Conservation (phyloP, 208 protist species). For the Trypanosoma avium region DNA sequence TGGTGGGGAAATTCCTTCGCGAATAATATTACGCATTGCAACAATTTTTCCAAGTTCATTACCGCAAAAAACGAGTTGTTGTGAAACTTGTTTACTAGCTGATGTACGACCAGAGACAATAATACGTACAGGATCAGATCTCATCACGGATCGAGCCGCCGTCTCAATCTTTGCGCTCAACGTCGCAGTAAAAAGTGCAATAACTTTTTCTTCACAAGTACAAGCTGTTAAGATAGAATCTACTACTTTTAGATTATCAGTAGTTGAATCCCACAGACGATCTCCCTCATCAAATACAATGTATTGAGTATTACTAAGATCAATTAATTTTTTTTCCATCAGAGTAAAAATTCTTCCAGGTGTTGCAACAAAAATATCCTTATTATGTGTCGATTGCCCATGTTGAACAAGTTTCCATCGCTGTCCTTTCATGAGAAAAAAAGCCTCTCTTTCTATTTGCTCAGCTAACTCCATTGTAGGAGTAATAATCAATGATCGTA, state of each 20-base stretch:
- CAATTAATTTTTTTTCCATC: slow-evolving; percentile 77
- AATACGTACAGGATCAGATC: slow-evolving; percentile 91
- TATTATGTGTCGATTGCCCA: slow-evolving; percentile 86
- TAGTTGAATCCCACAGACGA: slow-evolving; percentile 92
- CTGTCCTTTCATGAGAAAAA: slow-evolving; percentile 83
- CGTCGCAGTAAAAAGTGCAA: slow-evolving; percentile 94
- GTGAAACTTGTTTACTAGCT: slow-evolving; percentile 78
- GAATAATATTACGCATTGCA: slow-evolving; percentile 94
- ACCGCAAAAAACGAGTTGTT: slow-evolving; percentile 95
- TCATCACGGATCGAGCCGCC: slow-evolving; percentile 87
- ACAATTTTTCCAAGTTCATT: slow-evolving; percentile 97
- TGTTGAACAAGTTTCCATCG: slow-evolving; percentile 90
- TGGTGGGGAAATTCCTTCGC: slow-evolving; percentile 92
- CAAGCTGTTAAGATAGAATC: slow-evolving; percentile 91
- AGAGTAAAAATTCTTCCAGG: slow-evolving; percentile 80
- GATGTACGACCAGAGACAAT: slow-evolving; percentile 87
- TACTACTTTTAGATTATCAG: slow-evolving; percentile 75
- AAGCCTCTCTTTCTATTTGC: slow-evolving; percentile 95
- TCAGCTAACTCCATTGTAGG: slow-evolving; percentile 96
- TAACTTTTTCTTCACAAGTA: slow-evolving; percentile 65
- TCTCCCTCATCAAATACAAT: slow-evolving; percentile 98
- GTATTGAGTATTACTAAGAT: slow-evolving; percentile 78
- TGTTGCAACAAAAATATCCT: slow-evolving; percentile 93
- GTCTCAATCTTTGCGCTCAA: slow-evolving; percentile 91
- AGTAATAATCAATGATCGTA: slow-evolving; percentile 93